Evolutionary conservation across 2,329 filamentous ascomycete genomes (phyloP).

Genomic region (Trichoderma sp.): DNA sequence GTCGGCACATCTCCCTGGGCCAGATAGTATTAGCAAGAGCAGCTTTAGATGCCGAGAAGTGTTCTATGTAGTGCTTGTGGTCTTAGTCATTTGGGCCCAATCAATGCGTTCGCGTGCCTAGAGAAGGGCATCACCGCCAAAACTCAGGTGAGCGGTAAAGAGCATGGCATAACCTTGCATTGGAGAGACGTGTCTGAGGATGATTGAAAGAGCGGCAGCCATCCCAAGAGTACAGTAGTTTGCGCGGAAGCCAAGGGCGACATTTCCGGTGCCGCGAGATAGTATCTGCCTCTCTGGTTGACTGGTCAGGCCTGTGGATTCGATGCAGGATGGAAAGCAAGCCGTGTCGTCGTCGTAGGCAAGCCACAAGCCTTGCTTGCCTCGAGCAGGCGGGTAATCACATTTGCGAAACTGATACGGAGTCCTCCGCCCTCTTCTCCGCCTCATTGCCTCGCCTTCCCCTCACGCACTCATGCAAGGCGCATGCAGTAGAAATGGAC

Average conservation of each 20-base stretch:
- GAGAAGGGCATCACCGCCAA: constrained; percentile 6
- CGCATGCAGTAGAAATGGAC: not conserved
- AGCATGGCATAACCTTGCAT: not conserved
- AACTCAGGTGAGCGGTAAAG: not conserved
- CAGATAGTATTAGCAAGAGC: not conserved
- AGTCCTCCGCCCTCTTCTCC: not conserved
- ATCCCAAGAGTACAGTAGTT: not conserved
- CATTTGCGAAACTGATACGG: not conserved
- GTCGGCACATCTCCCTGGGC: not conserved
- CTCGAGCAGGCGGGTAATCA: not conserved
- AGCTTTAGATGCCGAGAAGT: not conserved
- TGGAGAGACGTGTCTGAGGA: not conserved
- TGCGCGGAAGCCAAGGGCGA: not conserved
- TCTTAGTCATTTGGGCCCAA: not conserved
- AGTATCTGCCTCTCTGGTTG: not conserved
- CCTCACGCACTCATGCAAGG: constrained; percentile 12
- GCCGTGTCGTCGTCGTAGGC: not conserved
- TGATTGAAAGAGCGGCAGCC: constrained; percentile 3
- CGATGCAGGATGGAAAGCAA: not conserved
- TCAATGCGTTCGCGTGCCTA: not conserved
- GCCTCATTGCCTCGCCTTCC: constrained; percentile 1
- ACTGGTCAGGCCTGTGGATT: not conserved
- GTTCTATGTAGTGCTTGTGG: not conserved
- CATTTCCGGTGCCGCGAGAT: not conserved
- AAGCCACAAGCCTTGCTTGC: not conserved